These are phyloP conservation scores for Diplosphaera chodatii DNA, from an alignment of 139 green algal species.

Conservation along the genomic window DNA sequence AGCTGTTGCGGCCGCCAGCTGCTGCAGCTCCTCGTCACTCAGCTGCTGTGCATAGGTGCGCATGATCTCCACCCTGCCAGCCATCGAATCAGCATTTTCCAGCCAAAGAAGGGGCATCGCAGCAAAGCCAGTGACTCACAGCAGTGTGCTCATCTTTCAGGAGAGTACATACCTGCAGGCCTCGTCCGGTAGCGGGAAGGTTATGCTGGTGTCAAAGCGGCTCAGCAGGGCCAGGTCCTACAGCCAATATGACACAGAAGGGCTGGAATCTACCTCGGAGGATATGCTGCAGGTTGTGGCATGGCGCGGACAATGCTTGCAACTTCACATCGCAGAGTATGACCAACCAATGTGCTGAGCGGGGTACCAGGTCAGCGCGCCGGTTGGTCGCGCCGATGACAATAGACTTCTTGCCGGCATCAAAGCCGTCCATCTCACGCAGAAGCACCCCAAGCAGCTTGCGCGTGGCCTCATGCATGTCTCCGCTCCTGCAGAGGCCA, in stretches of 20 bases:
- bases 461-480: conserved; percentile 84
- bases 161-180: conserved; percentile 29
- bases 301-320: no score
- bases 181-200: conserved; percentile 67
- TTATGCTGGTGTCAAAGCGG: conserved; percentile 58
- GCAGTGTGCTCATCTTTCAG: no score
- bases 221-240: conserved; percentile 76
- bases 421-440: conserved; percentile 76
- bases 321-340: no score
- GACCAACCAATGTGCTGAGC: no score
- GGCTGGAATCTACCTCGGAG: no score
- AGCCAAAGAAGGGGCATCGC: no score
- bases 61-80: conserved; percentile 59
- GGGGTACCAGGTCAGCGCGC: conserved; percentile 76
- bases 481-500: conserved; percentile 14
- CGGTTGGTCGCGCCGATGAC: conserved; percentile 89
- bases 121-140: no score
- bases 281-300: no score
- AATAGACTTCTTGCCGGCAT: conserved; percentile 43
- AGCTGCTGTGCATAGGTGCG: conserved; percentile 76
- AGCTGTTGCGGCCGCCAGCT: conserved; percentile 42
- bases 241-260: no score
- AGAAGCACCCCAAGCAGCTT: conserved; percentile 84
- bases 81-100: no score
- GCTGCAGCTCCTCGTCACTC: conserved; percentile 21